A percentile compares a stretch with the other conserved stretches of the same genome.
These are phyloP conservation scores for Metschnikowia vanudenii DNA, from an alignment of 805 yeast species.

Conservation along the genomic window DNA sequence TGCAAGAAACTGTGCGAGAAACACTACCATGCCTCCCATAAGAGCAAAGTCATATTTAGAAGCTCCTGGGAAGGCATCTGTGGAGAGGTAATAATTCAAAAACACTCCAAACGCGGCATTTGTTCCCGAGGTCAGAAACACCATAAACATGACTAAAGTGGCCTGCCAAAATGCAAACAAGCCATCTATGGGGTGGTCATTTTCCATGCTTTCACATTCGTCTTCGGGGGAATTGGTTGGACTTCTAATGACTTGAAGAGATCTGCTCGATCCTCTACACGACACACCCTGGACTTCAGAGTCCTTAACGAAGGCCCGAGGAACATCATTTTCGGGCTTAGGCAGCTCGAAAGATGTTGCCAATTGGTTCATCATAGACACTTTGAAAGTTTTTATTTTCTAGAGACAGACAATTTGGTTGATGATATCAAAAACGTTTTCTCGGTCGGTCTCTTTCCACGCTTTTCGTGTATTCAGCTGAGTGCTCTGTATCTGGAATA, in stretches of 20 bases:
- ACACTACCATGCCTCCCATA: constrained; percentile 66
- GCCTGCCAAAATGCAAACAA: constrained; percentile 23
- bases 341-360: constrained; percentile 7
- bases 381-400: no score
- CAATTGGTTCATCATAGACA: constrained; percentile 8
- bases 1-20: constrained; percentile 55
- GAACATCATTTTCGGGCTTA: constrained; percentile 9
- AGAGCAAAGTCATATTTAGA: constrained; percentile 58
- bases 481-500: neutral
- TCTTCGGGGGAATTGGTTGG: constrained; percentile 15
- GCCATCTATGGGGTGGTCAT: constrained; percentile 20
- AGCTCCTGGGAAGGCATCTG: constrained; percentile 50
- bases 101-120: constrained; percentile 59
- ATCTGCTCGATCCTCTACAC: constrained; percentile 7
- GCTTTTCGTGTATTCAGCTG: neutral
- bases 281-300: constrained; percentile 1
- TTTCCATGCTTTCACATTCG: neutral
- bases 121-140: constrained; percentile 57
- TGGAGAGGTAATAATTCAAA: constrained; percentile 47
- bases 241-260: constrained; percentile 10
- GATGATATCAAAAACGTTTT: no score
- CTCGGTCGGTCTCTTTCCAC: no score
- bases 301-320: constrained; percentile 8
- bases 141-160: constrained; percentile 35
- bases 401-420: no score